Percentiles rank a stretch among this genome's conserved stretches.
phyloP scores from a whole-genome alignment of 2,329 filamentous ascomycete species.

The Xylariaceae sp. region DNA sequence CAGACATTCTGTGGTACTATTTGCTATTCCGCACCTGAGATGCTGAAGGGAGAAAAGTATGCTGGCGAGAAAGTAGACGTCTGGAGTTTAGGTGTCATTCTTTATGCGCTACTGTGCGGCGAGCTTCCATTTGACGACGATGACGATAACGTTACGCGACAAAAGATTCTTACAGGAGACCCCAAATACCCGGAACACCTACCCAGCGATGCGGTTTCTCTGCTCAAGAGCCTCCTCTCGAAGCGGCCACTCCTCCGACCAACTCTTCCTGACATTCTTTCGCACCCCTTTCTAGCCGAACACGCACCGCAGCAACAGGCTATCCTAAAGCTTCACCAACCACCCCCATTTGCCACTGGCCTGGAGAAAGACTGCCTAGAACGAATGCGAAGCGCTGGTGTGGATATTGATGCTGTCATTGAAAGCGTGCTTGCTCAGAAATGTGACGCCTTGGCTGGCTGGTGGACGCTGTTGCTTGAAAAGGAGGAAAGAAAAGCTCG shows the following conservation, averaged over 20 bases:
- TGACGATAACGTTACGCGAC: slow-evolving; percentile 81
- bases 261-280: slow-evolving; percentile 76
- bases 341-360: slow-evolving; percentile 76
- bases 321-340: slow-evolving; percentile 77
- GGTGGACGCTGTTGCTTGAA: slow-evolving; percentile 93
- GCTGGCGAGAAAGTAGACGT: slow-evolving; percentile 97
- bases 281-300: slow-evolving; percentile 82
- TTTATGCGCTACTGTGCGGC: slow-evolving; percentile 77
- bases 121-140: slow-evolving; percentile 96
- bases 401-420: slow-evolving; percentile 90
- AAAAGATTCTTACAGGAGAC: slow-evolving; percentile 78
- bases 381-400: slow-evolving; percentile 87
- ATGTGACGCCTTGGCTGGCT: slow-evolving; percentile 86
- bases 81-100: slow-evolving; percentile 83
- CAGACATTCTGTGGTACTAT: slow-evolving; percentile 98
- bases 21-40: slow-evolving; percentile 96
- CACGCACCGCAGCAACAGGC: slow-evolving; percentile 84
- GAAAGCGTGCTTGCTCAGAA: slow-evolving; percentile 88
- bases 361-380: slow-evolving; percentile 89
- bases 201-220: slow-evolving; percentile 68
- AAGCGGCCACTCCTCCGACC: slow-evolving; percentile 85
- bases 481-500: slow-evolving; percentile 88
- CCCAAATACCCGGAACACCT: slow-evolving; percentile 80
- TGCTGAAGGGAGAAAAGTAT: slow-evolving; percentile 98
- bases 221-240: slow-evolving; percentile 78